phyloP scores from a whole-genome alignment of 805 yeast species.

The Cyberlindnera japonica region DNA sequence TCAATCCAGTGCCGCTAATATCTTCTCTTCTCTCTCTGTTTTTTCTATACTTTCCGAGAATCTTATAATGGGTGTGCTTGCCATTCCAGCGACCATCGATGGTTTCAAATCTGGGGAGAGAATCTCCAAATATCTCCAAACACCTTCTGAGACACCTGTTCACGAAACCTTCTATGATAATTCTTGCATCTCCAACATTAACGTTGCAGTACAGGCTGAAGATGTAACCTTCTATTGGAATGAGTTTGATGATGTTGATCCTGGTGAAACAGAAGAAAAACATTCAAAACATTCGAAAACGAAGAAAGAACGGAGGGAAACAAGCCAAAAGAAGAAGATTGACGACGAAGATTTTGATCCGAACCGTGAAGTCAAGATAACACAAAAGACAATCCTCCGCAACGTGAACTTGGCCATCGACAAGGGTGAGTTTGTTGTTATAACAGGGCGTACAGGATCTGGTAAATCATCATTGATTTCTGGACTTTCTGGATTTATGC shows the following conservation, averaged over 20 bases:
- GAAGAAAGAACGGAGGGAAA: neutral
- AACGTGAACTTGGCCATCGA: conserved; percentile 49
- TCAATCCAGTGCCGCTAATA: conserved; percentile 49
- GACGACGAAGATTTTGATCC: conserved; percentile 1
- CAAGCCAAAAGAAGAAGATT: neutral
- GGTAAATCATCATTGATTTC: conserved; percentile 72
- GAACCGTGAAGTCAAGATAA: neutral
- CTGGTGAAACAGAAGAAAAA: neutral
- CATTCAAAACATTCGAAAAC: neutral
- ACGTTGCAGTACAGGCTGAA: conserved; percentile 44
- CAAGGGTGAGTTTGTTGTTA: conserved; percentile 67
- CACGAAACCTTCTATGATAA: conserved; percentile 32
- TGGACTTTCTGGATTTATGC: conserved; percentile 71
- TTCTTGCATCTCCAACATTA: conserved; percentile 8
- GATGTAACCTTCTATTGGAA: conserved; percentile 68
- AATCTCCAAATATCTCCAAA: conserved; percentile 47
- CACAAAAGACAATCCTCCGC: conserved; percentile 24
- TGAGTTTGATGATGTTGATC: conserved; percentile 24
- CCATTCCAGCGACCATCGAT: conserved; percentile 56
- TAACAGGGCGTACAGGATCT: conserved; percentile 78
- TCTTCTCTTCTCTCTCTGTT: conserved; percentile 65
- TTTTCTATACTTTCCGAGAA: conserved; percentile 58
- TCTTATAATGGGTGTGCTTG: conserved; percentile 54
- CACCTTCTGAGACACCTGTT: conserved; percentile 40
- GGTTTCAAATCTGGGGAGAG: conserved; percentile 58